Evolutionary conservation across 208 protist species (phyloP).

Genomic region (Naegleria lovaniensis): DNA sequence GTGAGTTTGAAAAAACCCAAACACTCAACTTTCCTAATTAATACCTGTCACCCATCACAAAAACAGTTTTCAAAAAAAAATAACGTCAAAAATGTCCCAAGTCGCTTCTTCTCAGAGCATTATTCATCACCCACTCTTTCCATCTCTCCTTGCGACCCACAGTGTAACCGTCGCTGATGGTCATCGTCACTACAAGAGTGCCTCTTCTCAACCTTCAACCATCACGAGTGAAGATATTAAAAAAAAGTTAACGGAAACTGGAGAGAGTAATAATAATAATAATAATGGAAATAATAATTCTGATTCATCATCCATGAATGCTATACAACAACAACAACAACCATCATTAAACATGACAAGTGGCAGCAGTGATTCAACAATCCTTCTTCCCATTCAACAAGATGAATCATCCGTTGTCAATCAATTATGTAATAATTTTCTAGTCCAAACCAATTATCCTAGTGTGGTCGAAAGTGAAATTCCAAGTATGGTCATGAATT

Average conservation of each 20-base stretch:
- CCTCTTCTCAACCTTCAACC: neutral
- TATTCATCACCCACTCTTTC: neutral
- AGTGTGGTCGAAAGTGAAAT: neutral
- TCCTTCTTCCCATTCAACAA: neutral
- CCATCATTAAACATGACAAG: neutral
- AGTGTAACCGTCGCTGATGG: neutral
- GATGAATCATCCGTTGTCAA: neutral
- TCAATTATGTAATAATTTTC: neutral
- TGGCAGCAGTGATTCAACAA: no score
- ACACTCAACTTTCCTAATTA: no score
- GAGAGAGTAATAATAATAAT: neutral
- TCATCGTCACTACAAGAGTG: neutral
- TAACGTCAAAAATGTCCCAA: no score
- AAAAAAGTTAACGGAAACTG: neutral
- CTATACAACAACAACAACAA: neutral
- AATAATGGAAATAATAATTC: neutral
- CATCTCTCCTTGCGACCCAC: neutral
- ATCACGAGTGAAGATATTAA: neutral
- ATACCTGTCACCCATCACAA: no score
- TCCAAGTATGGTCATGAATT: neutral
- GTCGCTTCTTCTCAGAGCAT: neutral
- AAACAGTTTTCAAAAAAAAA: no score
- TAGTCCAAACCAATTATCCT: neutral
- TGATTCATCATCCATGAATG: neutral
- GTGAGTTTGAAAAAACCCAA: no score